Evolutionary conservation across 2,329 filamentous ascomycete genomes (phyloP), one percentile per base, ranked within the genome.

Genomic region (Colletotrichum tamarilloi): DNA sequence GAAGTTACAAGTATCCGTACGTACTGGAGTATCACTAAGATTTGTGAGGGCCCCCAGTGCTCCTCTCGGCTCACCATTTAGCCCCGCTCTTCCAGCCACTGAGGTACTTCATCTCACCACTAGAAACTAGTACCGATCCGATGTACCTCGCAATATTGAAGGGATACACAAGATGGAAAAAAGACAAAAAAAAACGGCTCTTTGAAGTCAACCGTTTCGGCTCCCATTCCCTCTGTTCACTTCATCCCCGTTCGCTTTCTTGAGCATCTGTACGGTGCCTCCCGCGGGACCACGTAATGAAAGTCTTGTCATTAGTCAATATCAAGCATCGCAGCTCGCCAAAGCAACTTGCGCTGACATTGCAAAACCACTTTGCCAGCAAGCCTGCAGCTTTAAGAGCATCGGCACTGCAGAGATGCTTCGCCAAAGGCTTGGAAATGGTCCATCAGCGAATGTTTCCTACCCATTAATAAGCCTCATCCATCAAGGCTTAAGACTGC

Each of bases 251-350:
- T 24, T 42, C 66, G 42, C 24, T 30, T 30, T 46, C 57, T 12
- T 7, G 19, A n/a, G 35, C 32, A 24, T 38, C 49, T 5, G 30
- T 16, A 32, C 26, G 58, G 38, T 28, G n/a, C 14, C 24, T 46
- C n/a, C 49, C 42, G 42, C 26, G 58, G 64, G 26, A 68, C 59
- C 69, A 22, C 30, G 59, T 72, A 68, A 72, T 64, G 28, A 16
- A 14, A 46, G 59, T 5, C 69, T 68, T 35, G 53, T 63, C 58
- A 63, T 72, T 59, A 59, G 53, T 72, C 69, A 68, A 63, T 6
- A 24, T 19, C 19, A 7, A 32, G 38, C 53, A 38, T n/a, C 19
- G 26, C 26, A n/a, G 67, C 32, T 12, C 19, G 16, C 42, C 16
- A 49, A 35, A 71, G 35, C 59, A 14, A 26, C 22, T 19, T 42